These are phyloP conservation scores for Nephelium lappaceum DNA, from an alignment of 345 rosid species.

Conservation along the genomic window DNA sequence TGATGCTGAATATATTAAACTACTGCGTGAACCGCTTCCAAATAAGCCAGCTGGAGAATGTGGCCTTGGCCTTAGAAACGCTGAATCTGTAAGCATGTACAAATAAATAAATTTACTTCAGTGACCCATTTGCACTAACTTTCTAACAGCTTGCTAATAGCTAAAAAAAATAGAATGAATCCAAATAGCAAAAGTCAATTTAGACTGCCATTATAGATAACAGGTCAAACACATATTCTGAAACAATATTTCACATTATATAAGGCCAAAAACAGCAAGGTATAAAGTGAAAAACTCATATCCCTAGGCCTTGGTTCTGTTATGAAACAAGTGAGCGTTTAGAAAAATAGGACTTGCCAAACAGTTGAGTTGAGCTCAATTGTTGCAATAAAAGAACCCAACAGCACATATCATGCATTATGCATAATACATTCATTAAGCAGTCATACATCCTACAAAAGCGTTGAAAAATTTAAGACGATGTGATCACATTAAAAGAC, in stretches of 20 bases:
- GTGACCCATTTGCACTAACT: not conserved
- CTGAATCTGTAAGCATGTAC: slow-evolving; percentile 52
- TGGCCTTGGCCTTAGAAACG: slow-evolving; percentile 49
- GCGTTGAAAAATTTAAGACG: not conserved
- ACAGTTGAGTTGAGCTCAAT: not conserved
- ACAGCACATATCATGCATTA: not conserved
- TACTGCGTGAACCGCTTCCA: slow-evolving; percentile 58
- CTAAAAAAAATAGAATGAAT: not conserved
- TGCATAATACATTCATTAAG: slow-evolving; percentile 11
- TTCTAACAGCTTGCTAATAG: slow-evolving; percentile 1
- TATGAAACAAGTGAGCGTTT: not conserved
- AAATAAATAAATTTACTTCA: slow-evolving; percentile 14
- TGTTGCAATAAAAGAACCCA: not conserved
- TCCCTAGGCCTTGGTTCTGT: not conserved
- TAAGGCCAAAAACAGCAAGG: not conserved
- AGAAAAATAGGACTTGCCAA: slow-evolving; percentile 1
- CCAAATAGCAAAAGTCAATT: not conserved
- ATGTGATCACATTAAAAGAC: not conserved
- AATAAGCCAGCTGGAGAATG: slow-evolving; percentile 49
- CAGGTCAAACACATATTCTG: not conserved
- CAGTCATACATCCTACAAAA: slow-evolving; percentile 3
- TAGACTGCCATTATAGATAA: not conserved
- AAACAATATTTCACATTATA: not conserved
- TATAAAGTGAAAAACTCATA: not conserved
- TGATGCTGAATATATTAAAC: slow-evolving; percentile 59